phyloP scores from a whole-genome alignment of 208 protist species.

The Acanthamoeba lenticulata region DNA sequence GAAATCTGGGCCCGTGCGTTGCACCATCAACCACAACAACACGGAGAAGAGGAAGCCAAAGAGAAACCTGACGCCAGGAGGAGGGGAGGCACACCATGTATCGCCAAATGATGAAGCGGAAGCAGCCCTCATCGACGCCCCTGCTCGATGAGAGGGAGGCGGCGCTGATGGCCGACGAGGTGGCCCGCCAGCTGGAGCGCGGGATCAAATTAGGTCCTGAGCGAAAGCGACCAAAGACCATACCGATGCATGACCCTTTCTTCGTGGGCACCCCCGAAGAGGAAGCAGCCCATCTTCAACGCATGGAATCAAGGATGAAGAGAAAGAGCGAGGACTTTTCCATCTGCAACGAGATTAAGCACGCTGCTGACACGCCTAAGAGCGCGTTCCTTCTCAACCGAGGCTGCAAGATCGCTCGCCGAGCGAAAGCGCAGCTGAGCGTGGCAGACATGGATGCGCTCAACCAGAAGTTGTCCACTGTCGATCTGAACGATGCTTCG shows the following conservation, averaged over 20 bases:
- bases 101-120: conserved; percentile 44
- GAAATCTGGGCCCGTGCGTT: too few species aligned
- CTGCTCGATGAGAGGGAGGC: background rate
- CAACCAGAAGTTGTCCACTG: background rate
- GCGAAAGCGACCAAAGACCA: background rate
- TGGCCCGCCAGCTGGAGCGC: background rate
- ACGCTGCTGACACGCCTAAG: background rate
- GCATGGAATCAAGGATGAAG: background rate
- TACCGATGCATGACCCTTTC: background rate
- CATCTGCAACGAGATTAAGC: background rate
- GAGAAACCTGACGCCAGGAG: too few species aligned
- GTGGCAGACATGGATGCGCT: conserved; percentile 17
- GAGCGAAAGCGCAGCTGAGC: background rate
- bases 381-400: background rate
- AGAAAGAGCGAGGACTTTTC: conserved; percentile 25
- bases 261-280: conserved; percentile 30
- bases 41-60: too few species aligned
- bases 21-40: too few species aligned
- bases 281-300: background rate
- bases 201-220: background rate
- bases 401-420: background rate
- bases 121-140: background rate
- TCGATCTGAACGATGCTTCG: background rate
- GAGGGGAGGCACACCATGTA: background rate
- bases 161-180: background rate